Base-by-base conservation (phyloP, 352 stramenopile genomes). In the Phytophthora syringae region DNA sequence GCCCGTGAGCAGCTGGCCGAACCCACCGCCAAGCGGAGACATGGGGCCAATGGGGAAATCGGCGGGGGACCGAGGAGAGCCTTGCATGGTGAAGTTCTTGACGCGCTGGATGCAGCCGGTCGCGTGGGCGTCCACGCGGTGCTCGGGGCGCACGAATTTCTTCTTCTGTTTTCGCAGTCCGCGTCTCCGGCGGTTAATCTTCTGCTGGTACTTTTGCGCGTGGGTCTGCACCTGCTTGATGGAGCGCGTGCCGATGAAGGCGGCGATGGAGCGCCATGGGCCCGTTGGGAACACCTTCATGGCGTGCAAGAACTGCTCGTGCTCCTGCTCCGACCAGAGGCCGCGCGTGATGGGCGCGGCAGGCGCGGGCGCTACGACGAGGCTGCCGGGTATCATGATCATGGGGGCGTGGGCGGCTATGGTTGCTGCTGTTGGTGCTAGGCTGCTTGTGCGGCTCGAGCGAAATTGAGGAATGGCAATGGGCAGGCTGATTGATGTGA, bases 191-290 rank as follows among this genome's bases (percentile, higher is more conserved):
- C 85, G 85, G 53, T 87, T 80, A 50, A 95, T 86, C 70, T 95
- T 95, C 64, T 93, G 81, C 56, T 90, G 83, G 71, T 95, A 95
- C 71, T 95, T 95, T 50, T 95, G 86, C 40, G 86, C 86, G 51
- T 95, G 86, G 5, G 86, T 92, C 70, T 92, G 86, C 52, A 93
- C 82, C 52, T 95, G 86, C 67, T 90, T 90, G 64, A 93, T 89
- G 15, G 83, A 90, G 24, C 84, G 81, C 61, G 86, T 93, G 54
- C 83, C 81, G 12, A 95, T 85, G 64, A 88, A 81, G 37, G 80
- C 78, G 3, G 86, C 82, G 51, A 95, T 92, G 15, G 76, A 79
- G 39, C 79, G 82, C 86, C 86, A 95, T 32, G 84, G 84, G 18
- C 84, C 83, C 22, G 79, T 81, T 7, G 84, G 84, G 54, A 89